Base-by-base conservation (phyloP, 768 basidiomycete genomes). In the Lactarius deliciosus region DNA sequence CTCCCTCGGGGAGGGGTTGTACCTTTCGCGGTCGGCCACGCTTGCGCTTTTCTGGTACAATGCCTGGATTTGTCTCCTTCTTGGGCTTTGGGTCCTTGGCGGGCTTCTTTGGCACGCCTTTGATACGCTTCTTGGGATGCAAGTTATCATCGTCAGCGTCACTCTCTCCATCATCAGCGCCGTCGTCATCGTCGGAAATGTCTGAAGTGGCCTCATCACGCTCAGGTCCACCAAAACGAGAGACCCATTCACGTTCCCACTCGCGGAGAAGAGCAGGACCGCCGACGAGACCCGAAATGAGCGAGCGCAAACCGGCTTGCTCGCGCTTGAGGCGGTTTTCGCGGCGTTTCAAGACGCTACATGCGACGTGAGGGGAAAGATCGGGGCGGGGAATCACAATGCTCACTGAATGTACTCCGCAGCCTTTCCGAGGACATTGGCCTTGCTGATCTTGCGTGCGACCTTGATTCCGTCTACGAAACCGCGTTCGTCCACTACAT, bases 381-480 rank as follows among this genome's bases (percentile, higher is more conserved):
- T 13, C 45, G 34, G 11, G 36, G 13, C 57, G n/a, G 54, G 20
- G 41, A 45, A n/a, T 28, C 59, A 43, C 28, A 38, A 22, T 10
- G 73, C 80, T 68, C 66, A 88, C 83, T 80, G 77, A 68, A 96
- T 96, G 74, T 96, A 96, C 75, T 96, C 94, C 11, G 91, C 90
- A 0, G 92, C 92, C 69, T 95, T 96, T 41, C 90, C 92, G 11
- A 96, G 82, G 6, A 96, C 91, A 64, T 92, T 93, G 3, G 92
- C 92, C 74, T 96, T 96, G 77, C 89, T 91, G 75, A 91, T 91
- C 77, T 94, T 96, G 65, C 92, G 82, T 9, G 94, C 94, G 11
- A 94, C 89, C 75, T 90, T 91, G 73, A 96, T 91, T n/a, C 94
- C 94, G 72, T 96, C 94, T 2, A 94, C 89, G 70, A 89, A 94